Percentiles rank a stretch among this genome's conserved stretches.
Conservation (phyloP, 2,329 filamentous ascomycete species). For the Diplodia seriata region DNA sequence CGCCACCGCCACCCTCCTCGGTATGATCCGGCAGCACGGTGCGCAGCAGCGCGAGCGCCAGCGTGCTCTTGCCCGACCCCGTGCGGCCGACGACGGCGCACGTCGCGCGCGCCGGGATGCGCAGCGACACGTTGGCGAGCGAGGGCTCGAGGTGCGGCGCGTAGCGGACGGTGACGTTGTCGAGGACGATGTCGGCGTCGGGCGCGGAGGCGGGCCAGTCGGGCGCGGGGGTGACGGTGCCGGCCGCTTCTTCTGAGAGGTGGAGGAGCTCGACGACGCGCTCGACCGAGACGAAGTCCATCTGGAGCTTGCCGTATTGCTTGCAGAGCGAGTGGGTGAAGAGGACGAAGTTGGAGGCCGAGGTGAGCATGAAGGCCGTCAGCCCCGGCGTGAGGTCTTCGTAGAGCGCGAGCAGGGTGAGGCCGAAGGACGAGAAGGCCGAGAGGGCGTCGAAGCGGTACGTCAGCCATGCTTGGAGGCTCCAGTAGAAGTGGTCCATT, state of each 20-base stretch:
- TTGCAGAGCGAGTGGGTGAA: conserved; percentile 78
- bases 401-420: conserved; percentile 77
- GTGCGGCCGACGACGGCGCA: conserved; percentile 83
- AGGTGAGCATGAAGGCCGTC: conserved; percentile 82
- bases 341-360: conserved; percentile 69
- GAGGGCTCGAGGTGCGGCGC: conserved; percentile 78
- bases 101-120: conserved; percentile 77
- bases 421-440: conserved; percentile 72
- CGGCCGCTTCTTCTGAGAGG: conserved; percentile 75
- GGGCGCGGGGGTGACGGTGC: conserved; percentile 71
- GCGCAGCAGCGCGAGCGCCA: conserved; percentile 67
- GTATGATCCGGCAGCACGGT: conserved; percentile 36
- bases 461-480: conserved; percentile 82
- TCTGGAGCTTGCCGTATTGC: conserved; percentile 83
- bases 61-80: conserved; percentile 78
- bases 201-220: conserved; percentile 72
- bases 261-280: conserved; percentile 81
- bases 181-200: conserved; percentile 69
- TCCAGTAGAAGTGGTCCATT: conserved; percentile 96
- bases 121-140: conserved; percentile 71
- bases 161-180: conserved; percentile 79
- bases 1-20: no score
- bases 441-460: conserved; percentile 79
- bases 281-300: conserved; percentile 91
- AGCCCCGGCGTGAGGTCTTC: conserved; percentile 77